These are phyloP conservation scores for Ceratobasidium sp. DNA, from an alignment of 1,284 basidiomycete species.

Conservation along the genomic window DNA sequence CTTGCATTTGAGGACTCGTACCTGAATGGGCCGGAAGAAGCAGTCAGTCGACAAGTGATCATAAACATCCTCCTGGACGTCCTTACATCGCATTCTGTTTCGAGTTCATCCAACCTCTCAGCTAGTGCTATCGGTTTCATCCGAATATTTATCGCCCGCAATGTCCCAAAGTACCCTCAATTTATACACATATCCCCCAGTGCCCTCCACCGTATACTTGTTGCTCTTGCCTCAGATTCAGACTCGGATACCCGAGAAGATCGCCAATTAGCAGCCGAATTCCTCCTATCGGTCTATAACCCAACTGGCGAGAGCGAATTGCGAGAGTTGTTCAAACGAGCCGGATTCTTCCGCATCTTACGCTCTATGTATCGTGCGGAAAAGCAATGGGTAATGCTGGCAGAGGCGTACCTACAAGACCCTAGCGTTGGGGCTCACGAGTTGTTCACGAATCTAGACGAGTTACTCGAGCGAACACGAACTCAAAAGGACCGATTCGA, in stretches of 20 bases:
- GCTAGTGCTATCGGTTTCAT: conserved; percentile 78
- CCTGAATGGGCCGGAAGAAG: conserved; percentile 75
- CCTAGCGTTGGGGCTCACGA: conserved; percentile 65
- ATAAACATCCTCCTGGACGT: conserved; percentile 87
- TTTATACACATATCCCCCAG: conserved; percentile 75
- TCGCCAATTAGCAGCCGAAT: conserved; percentile 93
- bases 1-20: conserved; percentile 93
- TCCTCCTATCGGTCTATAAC: conserved; percentile 89
- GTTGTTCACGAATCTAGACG: conserved; percentile 68
- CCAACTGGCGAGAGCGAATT: conserved; percentile 77
- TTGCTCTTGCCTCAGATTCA: conserved; percentile 74
- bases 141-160: conserved; percentile 94
- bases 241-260: conserved; percentile 84
- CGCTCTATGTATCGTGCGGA: conserved; percentile 79
- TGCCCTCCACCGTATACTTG: conserved; percentile 75
- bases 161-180: conserved; percentile 95
- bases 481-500: conserved; percentile 42
- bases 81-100: conserved; percentile 57
- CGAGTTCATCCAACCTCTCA: conserved; percentile 52
- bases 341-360: conserved; percentile 90
- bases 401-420: conserved; percentile 79
- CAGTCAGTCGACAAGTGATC: conserved; percentile 78
- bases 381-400: conserved; percentile 73
- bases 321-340: conserved; percentile 72
- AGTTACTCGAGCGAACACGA: conserved; percentile 61